phyloP scores from a whole-genome alignment of 257 asterid species.

The Ligustrum vulgare region DNA sequence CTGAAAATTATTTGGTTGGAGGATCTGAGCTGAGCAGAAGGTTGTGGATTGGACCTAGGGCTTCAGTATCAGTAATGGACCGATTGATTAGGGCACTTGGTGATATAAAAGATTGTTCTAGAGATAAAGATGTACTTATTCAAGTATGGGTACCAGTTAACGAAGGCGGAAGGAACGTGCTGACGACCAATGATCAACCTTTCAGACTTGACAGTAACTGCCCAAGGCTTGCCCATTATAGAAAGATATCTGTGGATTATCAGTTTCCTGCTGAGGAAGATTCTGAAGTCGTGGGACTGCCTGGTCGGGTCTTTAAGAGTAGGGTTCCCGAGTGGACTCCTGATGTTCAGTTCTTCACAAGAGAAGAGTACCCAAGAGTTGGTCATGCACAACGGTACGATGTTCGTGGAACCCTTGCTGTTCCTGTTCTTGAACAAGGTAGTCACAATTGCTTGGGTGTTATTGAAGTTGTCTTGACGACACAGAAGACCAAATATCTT shows the following conservation, averaged over 20 bases:
- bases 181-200: conserved; percentile 65
- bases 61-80: conserved; percentile 66
- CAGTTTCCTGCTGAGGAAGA: conserved; percentile 78
- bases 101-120: conserved; percentile 51
- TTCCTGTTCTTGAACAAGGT: conserved; percentile 87
- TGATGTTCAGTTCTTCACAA: conserved; percentile 69
- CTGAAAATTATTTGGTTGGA: conserved; percentile 32
- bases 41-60: conserved; percentile 75
- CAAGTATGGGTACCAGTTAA: conserved; percentile 89
- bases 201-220: conserved; percentile 59
- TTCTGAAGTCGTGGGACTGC: conserved; percentile 70
- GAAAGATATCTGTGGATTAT: conserved; percentile 66
- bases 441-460: conserved; percentile 82
- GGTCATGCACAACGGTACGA: conserved; percentile 67
- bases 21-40: conserved; percentile 40
- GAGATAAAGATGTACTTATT: conserved; percentile 59
- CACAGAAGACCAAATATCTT: conserved; percentile 75
- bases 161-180: conserved; percentile 62
- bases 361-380: conserved; percentile 82
- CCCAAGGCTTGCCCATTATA: conserved; percentile 66
- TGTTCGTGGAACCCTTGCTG: conserved; percentile 86
- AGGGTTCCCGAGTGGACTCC: conserved; percentile 97
- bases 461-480: conserved; percentile 79
- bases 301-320: conserved; percentile 77
- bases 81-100: conserved; percentile 62